These are phyloP conservation scores for Paracoccidioides brasiliensis DNA, from an alignment of 2,329 filamentous ascomycete species.

Conservation along the genomic window DNA sequence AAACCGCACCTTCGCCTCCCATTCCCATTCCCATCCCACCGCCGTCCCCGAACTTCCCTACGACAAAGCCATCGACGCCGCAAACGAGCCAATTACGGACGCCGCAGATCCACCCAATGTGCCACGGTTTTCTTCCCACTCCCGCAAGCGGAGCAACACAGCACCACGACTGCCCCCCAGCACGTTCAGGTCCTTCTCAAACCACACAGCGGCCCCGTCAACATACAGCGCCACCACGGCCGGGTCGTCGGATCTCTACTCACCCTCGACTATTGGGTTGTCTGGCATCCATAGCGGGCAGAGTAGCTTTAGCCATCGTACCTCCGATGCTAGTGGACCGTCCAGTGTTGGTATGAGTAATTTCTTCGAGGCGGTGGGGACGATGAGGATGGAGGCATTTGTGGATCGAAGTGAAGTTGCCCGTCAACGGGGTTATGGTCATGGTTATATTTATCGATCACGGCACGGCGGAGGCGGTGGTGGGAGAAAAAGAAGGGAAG, in stretches of 20 bases:
- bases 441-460: constrained; percentile 1
- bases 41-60: constrained; percentile 24
- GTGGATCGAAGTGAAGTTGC: constrained; percentile 44
- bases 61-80: constrained; percentile 14
- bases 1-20: constrained; percentile 27
- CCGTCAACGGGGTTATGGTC: constrained; percentile 11
- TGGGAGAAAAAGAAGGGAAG: constrained; percentile 16
- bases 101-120: constrained; percentile 40
- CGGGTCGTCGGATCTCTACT: constrained; percentile 48
- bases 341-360: constrained; percentile 36
- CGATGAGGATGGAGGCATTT: constrained; percentile 94
- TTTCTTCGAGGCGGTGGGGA: constrained; percentile 82
- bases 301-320: constrained; percentile 39
- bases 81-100: constrained; percentile 24
- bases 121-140: constrained; percentile 48
- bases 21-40: constrained; percentile 19
- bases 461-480: constrained; percentile 12
- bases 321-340: constrained; percentile 37
- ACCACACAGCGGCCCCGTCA: constrained; percentile 25
- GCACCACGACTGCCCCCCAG: constrained; percentile 55
- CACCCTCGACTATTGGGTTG: constrained; percentile 14
- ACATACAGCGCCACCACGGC: constrained; percentile 43
- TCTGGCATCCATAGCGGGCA: constrained; percentile 22
- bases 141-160: constrained; percentile 80
- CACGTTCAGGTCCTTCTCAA: constrained; percentile 68